These are phyloP conservation scores for Pleurotus tuoliensis DNA, from an alignment of 768 basidiomycete species.

Conservation along the genomic window DNA sequence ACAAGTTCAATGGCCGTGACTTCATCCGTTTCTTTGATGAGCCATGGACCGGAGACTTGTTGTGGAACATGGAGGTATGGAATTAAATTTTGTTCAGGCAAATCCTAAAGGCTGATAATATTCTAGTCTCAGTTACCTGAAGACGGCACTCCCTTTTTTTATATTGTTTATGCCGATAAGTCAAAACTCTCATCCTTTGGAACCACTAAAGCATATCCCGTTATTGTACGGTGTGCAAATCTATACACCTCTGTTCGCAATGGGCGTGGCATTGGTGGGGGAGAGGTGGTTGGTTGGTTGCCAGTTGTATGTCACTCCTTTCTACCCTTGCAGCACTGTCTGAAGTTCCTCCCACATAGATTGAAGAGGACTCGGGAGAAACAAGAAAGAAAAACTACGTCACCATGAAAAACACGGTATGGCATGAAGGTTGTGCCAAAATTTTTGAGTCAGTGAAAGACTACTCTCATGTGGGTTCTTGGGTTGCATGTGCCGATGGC, in stretches of 20 bases:
- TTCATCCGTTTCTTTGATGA: slow-evolving; percentile 30
- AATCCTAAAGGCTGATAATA: too few relatives aligned
- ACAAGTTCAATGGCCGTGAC: slow-evolving; percentile 19
- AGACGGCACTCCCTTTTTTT: slow-evolving; percentile 21
- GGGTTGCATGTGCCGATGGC: slow-evolving; percentile 22
- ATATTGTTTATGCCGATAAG: slow-evolving; percentile 39
- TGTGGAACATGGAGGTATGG: slow-evolving; percentile 34
- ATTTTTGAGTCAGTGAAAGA: slow-evolving; percentile 23
- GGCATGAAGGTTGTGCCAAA: slow-evolving; percentile 30
- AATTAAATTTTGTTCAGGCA: background rate
- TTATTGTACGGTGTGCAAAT: slow-evolving; percentile 28
- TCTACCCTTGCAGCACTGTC: background rate
- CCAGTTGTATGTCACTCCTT: slow-evolving; percentile 25
- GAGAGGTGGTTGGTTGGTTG: slow-evolving; percentile 33
- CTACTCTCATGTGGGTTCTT: slow-evolving; percentile 17
- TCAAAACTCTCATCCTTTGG: slow-evolving; percentile 33
- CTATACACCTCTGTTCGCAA: slow-evolving; percentile 28
- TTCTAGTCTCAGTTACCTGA: slow-evolving; percentile 16
- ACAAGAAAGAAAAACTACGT: slow-evolving; percentile 26
- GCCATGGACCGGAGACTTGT: slow-evolving; percentile 32
- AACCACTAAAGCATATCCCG: slow-evolving; percentile 31
- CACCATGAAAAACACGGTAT: slow-evolving; percentile 29
- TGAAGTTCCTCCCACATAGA: slow-evolving; percentile 19
- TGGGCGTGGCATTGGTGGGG: slow-evolving; percentile 27
- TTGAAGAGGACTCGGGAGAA: slow-evolving; percentile 26